Base-by-base conservation (phyloP, 2,329 filamentous ascomycete genomes). In the Paradendryphiella salina region DNA sequence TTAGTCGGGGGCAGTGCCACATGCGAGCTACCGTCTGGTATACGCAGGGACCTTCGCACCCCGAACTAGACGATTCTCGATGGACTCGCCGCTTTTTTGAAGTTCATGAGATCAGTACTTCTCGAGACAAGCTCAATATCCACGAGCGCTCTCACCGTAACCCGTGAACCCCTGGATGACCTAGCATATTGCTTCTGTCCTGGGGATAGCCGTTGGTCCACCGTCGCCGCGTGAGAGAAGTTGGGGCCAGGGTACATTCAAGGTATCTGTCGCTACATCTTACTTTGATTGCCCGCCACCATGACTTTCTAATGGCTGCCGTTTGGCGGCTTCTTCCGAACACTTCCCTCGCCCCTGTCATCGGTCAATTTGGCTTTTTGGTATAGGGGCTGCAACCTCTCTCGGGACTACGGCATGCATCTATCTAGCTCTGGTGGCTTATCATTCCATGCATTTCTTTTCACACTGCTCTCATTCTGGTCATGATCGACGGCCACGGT, bases 311-410 rank as follows among this genome's bases (percentile, higher is more conserved):
- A 18, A 20, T 40, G 21, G 14, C 26, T 41, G 15, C 11, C 41
- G 40, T 41, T 46, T 53, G 46, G 40, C 21, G 26, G 31, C 18
- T 17, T 51, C 20, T 11, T 21, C 21, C 11, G n/a, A 37, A 48
- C 21, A 29, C 34, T 28, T 38, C 29, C 17, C 41, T 38, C 29
- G n/a, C 41, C 18, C 2, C 23, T 18, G 18, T 31, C 14, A 32
- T 32, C 23, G 43, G 32, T 29, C 32, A 11, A 32, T 32, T 33
- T 29, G 15, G 13, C n/a, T 39, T 35, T 17, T 9, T 18, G 21
- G 32, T 44, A 18, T 46, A 52, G 39, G 34, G 50, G 18, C 26
- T 14, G 26, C 23, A 31, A 31, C 15, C 35, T 49, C 39, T 52
- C 35, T 44, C 14, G 39, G 29, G 38, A 20, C 21, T 33, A 15